Evolutionary conservation across 371 early-diverging fungal species (phyloP).

Genomic region (Zopfochytrium polystomum): DNA sequence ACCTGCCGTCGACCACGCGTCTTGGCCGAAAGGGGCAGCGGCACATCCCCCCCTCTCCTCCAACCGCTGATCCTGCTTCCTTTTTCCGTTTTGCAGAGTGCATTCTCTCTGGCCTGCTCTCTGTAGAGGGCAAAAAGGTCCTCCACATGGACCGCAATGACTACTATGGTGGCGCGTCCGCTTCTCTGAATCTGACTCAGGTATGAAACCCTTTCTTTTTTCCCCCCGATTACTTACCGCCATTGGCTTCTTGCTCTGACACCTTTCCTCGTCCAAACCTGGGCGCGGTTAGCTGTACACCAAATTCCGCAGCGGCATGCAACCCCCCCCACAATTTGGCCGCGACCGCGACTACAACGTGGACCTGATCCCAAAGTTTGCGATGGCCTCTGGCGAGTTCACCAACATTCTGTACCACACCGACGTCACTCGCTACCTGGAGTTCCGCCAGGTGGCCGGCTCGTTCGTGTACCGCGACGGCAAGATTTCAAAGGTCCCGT

Average conservation of each 20-base stretch:
- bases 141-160: slow-evolving; percentile 97
- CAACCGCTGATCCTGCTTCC: no score
- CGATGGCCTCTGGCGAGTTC: slow-evolving; percentile 92
- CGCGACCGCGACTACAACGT: slow-evolving; percentile 96
- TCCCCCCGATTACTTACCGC: not conserved
- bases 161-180: slow-evolving; percentile 59
- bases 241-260: not conserved
- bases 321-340: slow-evolving; percentile 70
- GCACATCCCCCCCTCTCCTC: no score
- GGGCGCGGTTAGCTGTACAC: slow-evolving; percentile 67
- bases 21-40: no score
- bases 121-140: slow-evolving; percentile 96
- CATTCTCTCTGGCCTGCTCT: slow-evolving; percentile 95
- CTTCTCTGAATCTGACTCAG: slow-evolving; percentile 33
- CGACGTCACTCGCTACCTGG: slow-evolving; percentile 96
- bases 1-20: no score
- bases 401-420: slow-evolving; percentile 77
- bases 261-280: not conserved
- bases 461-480: slow-evolving; percentile 93
- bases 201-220: slow-evolving; percentile 12
- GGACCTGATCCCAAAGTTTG: slow-evolving; percentile 99
- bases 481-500: slow-evolving; percentile 93
- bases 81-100: slow-evolving; percentile 99
- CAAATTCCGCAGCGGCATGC: slow-evolving; percentile 76
- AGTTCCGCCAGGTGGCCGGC: slow-evolving; percentile 96